Evolutionary conservation across 164 flowering plant species (phyloP), one percentile per base, ranked within the genome.

Genomic region (Vitis amurensis): DNA sequence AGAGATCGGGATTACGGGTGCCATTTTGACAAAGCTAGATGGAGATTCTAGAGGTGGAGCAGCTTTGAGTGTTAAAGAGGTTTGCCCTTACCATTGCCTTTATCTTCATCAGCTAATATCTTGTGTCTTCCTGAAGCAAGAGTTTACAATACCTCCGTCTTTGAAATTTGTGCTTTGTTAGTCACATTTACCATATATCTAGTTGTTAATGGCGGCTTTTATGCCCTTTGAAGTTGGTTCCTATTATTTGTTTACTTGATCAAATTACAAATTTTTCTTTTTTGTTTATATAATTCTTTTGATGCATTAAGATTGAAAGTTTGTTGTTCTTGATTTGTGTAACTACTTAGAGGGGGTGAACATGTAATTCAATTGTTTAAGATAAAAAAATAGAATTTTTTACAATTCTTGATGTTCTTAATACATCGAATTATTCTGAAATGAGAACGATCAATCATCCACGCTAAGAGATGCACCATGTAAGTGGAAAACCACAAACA

Each of bases 1-100:
- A 66, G 97, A 95, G 88, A 90, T 95, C 52, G 99, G 99, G 50
- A 93, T 95, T 57, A 95, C 99, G 53, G 99, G 99, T 64, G 96
- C 99, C 59, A 92, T 95, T 79, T 80, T 95, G 79, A 90, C 99
- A 65, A 95, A 95, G 83, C 85, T 95, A 68, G 99, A 95, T 88
- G 99, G 98, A 3, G 99, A 95, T 83, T 95, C 99, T 48, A 85
- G 99, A 89, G 99, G 98, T 71, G 99, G 99, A 72, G 99, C 99
- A 37, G 99, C 98, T 78, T 76, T 95, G 79, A 95, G 99, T 83
- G 99, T 95, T 37, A 92, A 84, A 83, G 99, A 95, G 99, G 99
- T 91, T 61, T 74, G 82, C 3, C 7, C 61, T 63, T 15, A 16
- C 29, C 50, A 29, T 12, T 29, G 16, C 48, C 19, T 52, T 14